phyloP scores from a whole-genome alignment of 2,329 filamentous ascomycete species.

The Byssothecium circinans region DNA sequence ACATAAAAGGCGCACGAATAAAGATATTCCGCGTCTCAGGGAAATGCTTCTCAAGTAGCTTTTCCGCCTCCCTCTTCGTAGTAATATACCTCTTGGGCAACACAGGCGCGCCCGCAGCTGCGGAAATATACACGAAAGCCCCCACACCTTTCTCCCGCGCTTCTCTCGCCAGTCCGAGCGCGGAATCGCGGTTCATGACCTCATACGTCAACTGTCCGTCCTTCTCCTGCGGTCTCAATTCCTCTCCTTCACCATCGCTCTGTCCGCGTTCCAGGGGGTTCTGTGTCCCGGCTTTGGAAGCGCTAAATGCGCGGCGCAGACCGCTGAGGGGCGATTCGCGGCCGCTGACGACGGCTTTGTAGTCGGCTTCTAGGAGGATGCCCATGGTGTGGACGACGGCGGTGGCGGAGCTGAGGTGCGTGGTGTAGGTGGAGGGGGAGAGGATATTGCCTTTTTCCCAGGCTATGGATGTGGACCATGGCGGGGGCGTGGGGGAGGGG shows the following conservation, averaged over 20 bases:
- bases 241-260: conserved; percentile 49
- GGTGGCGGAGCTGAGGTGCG: conserved; percentile 74
- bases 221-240: conserved; percentile 65
- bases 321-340: conserved; percentile 79
- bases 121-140: conserved; percentile 86
- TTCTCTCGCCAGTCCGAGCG: conserved; percentile 79
- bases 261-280: conserved; percentile 71
- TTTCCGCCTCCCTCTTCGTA: conserved; percentile 90
- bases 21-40: conserved; percentile 78
- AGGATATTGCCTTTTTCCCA: conserved; percentile 92
- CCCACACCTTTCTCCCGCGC: conserved; percentile 65
- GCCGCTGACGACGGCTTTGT: conserved; percentile 88
- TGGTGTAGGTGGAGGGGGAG: conserved; percentile 74
- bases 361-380: conserved; percentile 94
- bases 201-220: conserved; percentile 89
- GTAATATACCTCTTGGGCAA: conserved; percentile 83
- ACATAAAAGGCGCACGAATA: conserved; percentile 83
- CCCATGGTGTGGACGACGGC: conserved; percentile 95
- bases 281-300: conserved; percentile 61
- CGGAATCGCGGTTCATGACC: conserved; percentile 91
- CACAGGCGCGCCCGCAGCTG: conserved; percentile 80
- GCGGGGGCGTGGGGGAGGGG: conserved; percentile 68
- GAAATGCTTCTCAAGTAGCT: conserved; percentile 70
- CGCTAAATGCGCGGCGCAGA: conserved; percentile 75
- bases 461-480: conserved; percentile 79